A percentile compares a stretch with the other conserved stretches of the same genome.
phyloP scores from a whole-genome alignment of 73 alveolate genomes.

The Paramecium octaurelia region DNA sequence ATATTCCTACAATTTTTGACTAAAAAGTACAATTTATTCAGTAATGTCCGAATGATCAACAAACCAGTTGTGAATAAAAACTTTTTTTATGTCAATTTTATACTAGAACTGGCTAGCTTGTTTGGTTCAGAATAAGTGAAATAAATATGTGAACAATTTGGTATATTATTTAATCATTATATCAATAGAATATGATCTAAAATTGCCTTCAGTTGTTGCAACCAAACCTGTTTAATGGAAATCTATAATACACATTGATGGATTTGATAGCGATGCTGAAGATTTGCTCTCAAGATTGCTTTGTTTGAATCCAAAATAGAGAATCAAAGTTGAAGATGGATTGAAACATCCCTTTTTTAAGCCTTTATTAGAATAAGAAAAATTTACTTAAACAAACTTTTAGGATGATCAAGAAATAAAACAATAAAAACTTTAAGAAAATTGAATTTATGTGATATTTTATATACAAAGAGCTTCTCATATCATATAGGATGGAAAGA shows the following conservation, averaged over 20 bases:
- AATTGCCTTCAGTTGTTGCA: slow-evolving; percentile 72
- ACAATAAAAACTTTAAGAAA: neutral
- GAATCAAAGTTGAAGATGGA: slow-evolving; percentile 75
- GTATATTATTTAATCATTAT: neutral
- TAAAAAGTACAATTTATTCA: slow-evolving; percentile 84
- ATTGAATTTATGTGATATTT: neutral
- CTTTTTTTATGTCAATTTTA: slow-evolving; percentile 70
- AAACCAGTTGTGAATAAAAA: slow-evolving; percentile 79
- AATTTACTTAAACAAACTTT: neutral
- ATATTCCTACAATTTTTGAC: slow-evolving; percentile 84
- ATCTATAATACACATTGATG: slow-evolving; percentile 67
- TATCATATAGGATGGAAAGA: neutral
- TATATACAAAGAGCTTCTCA: neutral
- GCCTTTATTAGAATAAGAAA: neutral
- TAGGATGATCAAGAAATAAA: neutral
- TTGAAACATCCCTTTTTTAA: slow-evolving; percentile 70
- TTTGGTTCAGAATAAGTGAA: slow-evolving; percentile 78
- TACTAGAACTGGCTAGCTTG: slow-evolving; percentile 70
- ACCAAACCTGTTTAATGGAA: slow-evolving; percentile 68
- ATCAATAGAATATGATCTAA: slow-evolving; percentile 71
- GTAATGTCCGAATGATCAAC: slow-evolving; percentile 61
- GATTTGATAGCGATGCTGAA: slow-evolving; percentile 61
- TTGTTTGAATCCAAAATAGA: slow-evolving; percentile 65
- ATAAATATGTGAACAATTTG: slow-evolving; percentile 58
- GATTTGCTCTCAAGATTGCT: slow-evolving; percentile 73